Percentiles rank a stretch among this genome's conserved stretches.
Evolutionary conservation across 352 stramenopile genomes (phyloP).

Genomic region (Phytophthora cactorum): DNA sequence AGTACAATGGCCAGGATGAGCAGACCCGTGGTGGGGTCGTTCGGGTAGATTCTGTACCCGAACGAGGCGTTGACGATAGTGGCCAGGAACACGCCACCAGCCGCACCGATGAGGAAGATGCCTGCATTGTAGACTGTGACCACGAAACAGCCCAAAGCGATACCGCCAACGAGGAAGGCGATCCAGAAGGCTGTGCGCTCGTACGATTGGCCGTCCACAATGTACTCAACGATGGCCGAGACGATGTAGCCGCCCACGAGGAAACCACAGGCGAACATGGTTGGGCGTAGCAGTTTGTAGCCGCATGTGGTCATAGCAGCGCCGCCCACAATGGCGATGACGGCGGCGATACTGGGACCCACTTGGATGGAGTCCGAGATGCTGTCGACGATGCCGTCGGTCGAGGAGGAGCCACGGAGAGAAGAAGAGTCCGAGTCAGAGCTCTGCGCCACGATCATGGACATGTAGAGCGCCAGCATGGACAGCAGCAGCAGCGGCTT

Average conservation of each 20-base stretch:
- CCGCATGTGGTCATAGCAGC: constrained; percentile 47
- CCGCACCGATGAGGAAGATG: constrained; percentile 60
- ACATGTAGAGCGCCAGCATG: constrained; percentile 22
- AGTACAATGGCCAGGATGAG: constrained; percentile 52
- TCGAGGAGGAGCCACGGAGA: constrained; percentile 30
- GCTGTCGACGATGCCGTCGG: constrained; percentile 23
- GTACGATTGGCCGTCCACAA: constrained; percentile 50
- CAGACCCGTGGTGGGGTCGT: constrained; percentile 48
- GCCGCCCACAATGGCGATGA: constrained; percentile 52
- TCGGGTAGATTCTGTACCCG: constrained; percentile 57
- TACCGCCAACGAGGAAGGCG: constrained; percentile 54
- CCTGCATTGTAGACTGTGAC: constrained; percentile 54
- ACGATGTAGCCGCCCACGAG: constrained; percentile 57
- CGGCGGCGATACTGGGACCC: constrained; percentile 41
- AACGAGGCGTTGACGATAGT: constrained; percentile 56
- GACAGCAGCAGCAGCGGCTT: constrained; percentile 25
- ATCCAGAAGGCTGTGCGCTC: constrained; percentile 59
- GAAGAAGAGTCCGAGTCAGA: constrained; percentile 21
- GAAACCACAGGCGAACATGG: constrained; percentile 71
- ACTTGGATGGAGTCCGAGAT: constrained; percentile 40
- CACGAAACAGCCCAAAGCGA: constrained; percentile 56
- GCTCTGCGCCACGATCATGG: constrained; percentile 4
- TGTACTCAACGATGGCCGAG: constrained; percentile 48
- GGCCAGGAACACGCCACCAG: constrained; percentile 49
- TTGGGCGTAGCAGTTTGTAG: constrained; percentile 59